These are phyloP conservation scores for Hyphopichia homilentoma DNA, from an alignment of 805 yeast species.

Conservation along the genomic window DNA sequence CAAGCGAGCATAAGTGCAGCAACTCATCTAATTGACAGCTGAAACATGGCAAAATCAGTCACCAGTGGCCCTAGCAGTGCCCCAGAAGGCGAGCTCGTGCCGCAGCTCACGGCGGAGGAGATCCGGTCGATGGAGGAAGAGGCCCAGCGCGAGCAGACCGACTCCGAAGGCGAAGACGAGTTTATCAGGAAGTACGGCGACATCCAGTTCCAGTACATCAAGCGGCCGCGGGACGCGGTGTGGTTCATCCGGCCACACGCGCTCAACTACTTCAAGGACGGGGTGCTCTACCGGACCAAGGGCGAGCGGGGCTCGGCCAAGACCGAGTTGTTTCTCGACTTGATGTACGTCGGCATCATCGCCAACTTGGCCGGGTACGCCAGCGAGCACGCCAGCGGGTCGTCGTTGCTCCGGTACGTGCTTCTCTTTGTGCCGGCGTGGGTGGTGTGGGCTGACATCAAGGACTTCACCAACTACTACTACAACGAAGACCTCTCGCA, in stretches of 20 bases:
- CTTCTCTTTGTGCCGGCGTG: conserved; percentile 56
- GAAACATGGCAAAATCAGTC: too few relatives aligned
- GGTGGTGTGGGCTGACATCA: conserved; percentile 62
- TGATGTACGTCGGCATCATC: conserved; percentile 61
- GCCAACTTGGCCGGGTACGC: conserved; percentile 56
- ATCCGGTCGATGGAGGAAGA: too few relatives aligned
- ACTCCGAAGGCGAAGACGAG: conserved; percentile 34
- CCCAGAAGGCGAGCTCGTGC: too few relatives aligned
- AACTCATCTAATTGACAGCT: too few relatives aligned
- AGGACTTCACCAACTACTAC: conserved; percentile 61
- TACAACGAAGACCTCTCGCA: conserved; percentile 59
- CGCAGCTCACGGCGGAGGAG: too few relatives aligned
- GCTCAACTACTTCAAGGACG: conserved; percentile 56
- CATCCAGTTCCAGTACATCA: conserved; percentile 44
- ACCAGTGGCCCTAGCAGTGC: too few relatives aligned
- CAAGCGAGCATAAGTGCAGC: too few relatives aligned
- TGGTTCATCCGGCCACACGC: conserved; percentile 55
- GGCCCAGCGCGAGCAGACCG: too few relatives aligned
- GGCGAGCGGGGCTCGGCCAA: conserved; percentile 51
- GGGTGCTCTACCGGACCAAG: conserved; percentile 51
- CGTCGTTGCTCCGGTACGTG: conserved; percentile 43
- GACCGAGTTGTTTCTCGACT: conserved; percentile 58
- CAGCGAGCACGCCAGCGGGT: conserved; percentile 46
- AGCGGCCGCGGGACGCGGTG: conserved; percentile 33
- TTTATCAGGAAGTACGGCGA: conserved; percentile 49